Conservation (phyloP, 352 stramenopile genomes). For the Proteromonas lacertae region DNA sequence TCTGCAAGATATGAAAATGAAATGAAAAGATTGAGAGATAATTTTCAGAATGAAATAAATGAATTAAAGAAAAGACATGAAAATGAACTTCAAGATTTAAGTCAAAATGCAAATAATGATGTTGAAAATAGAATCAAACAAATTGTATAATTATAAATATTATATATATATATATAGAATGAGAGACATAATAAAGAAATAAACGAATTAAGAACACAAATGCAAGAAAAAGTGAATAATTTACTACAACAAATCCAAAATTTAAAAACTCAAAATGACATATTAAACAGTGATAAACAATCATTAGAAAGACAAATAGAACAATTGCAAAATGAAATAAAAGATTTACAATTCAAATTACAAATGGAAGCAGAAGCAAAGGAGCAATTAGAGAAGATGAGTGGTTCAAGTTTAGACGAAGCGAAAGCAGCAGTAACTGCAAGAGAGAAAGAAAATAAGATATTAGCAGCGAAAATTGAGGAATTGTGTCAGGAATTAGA, state of each 20-base stretch:
- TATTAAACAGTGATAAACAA: no score
- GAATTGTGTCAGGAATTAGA: not conserved
- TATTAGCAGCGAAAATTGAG: not conserved
- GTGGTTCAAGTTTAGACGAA: not conserved
- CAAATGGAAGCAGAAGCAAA: not conserved
- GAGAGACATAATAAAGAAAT: no score
- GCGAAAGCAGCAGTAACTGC: not conserved
- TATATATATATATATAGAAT: no score
- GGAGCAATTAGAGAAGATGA: not conserved
- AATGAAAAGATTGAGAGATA: slow-evolving; percentile 6
- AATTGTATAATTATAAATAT: not conserved
- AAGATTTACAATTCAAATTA: not conserved
- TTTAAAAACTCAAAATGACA: no score
- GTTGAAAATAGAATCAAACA: slow-evolving; percentile 12
- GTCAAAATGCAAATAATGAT: slow-evolving; percentile 24
- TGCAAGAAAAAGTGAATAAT: no score
- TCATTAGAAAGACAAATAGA: no score
- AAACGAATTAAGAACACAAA: no score
- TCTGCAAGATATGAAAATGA: slow-evolving; percentile 3
- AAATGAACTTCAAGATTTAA: slow-evolving; percentile 22
- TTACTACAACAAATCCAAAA: no score
- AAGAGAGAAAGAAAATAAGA: not conserved
- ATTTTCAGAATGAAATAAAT: slow-evolving; percentile 5
- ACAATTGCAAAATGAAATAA: not conserved
- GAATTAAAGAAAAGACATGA: slow-evolving; percentile 1